A percentile compares a stretch with the other conserved stretches of the same genome.
Conservation (phyloP, 495 filamentous ascomycete species). For the Talaromyces stipitatus region DNA sequence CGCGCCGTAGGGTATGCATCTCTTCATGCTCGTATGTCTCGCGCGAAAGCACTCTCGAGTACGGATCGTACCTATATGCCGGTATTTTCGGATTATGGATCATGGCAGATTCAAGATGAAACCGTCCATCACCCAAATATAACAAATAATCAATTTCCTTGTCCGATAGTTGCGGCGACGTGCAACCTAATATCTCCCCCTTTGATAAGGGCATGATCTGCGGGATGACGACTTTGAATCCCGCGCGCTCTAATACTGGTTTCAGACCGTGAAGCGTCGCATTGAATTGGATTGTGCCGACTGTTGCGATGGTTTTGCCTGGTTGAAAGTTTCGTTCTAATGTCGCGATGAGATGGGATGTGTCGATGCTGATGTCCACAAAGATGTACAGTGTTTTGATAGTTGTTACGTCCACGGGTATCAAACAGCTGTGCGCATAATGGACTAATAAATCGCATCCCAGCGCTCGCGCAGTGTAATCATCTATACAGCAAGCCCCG, state of each 20-base stretch:
- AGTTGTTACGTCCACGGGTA: slow-evolving; percentile 89
- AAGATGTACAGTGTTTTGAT: slow-evolving; percentile 98
- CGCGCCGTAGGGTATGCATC: slow-evolving; percentile 71
- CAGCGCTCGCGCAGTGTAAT: slow-evolving; percentile 90
- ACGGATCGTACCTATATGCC: slow-evolving; percentile 95
- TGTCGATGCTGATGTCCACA: slow-evolving; percentile 95
- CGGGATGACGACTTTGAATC: slow-evolving; percentile 77
- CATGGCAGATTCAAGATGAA: slow-evolving; percentile 97
- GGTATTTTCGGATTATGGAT: slow-evolving; percentile 89
- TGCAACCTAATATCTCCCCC: slow-evolving; percentile 95
- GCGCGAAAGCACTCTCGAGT: slow-evolving; percentile 80
- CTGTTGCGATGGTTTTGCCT: slow-evolving; percentile 81
- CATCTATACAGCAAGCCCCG: slow-evolving; percentile 97
- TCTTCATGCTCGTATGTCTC: slow-evolving; percentile 86
- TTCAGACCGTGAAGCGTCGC: slow-evolving; percentile 81
- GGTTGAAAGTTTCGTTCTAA: slow-evolving; percentile 81
- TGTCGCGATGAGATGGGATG: slow-evolving; percentile 72
- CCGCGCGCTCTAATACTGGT: slow-evolving; percentile 65
- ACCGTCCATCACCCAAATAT: slow-evolving; percentile 92
- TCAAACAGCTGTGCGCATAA: slow-evolving; percentile 94
- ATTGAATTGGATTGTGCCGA: slow-evolving; percentile 99
- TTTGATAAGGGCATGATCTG: slow-evolving; percentile 89
- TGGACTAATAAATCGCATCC: slow-evolving; percentile 94
- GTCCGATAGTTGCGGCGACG: slow-evolving; percentile 64
- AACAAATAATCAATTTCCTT: slow-evolving; percentile 66